Evolutionary conservation across 306 rosid species (phyloP).

Genomic region (Malus domestica): ASM211411v1 NC_041793.1:42473501-42474000

Average conservation of each 20-base stretch:
- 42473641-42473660: constrained; percentile 93
- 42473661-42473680: constrained; percentile 56
- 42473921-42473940: background rate
- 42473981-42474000: background rate
- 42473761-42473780: constrained; percentile 50
- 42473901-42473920: too few species aligned
- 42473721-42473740: constrained; percentile 95
- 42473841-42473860: background rate
- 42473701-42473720: constrained; percentile 92
- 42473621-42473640: constrained; percentile 96
- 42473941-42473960: background rate
- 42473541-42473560: background rate
- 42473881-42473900: background rate
- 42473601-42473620: constrained; percentile 64
- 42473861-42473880: background rate
- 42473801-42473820: background rate
- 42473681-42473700: constrained; percentile 94
- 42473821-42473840: background rate
- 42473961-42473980: background rate
- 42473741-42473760: constrained; percentile 59
- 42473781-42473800: background rate
- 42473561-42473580: background rate
- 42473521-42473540: constrained; percentile 1
- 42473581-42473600: constrained; percentile 10
- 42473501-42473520: constrained; percentile 6